A percentile compares a stretch with the other conserved stretches of the same genome.
Evolutionary conservation across 257 asterid species (phyloP).

Genomic region (Jaltomata sinuosa): DNA sequence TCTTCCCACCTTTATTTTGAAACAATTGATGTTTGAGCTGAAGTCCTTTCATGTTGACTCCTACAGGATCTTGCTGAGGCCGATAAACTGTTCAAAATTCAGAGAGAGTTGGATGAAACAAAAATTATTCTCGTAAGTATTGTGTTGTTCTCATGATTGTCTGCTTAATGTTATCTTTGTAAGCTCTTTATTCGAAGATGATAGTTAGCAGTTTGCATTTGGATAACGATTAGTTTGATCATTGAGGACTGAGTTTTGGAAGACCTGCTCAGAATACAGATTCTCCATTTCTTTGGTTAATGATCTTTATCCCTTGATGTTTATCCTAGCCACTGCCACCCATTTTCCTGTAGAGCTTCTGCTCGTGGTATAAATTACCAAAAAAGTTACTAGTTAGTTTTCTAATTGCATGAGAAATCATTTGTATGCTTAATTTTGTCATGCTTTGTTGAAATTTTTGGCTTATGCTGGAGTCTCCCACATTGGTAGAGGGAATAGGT

Average conservation of each 20-base stretch:
- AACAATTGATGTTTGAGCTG: background rate
- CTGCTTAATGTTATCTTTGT: background rate
- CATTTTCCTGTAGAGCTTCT: background rate
- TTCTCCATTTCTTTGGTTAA: background rate
- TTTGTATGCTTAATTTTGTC: background rate
- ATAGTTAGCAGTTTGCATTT: background rate
- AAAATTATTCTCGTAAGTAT: constrained; percentile 86
- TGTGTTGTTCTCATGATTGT: background rate
- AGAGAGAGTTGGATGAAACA: constrained; percentile 91
- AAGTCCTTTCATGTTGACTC: background rate
- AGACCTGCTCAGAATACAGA: background rate
- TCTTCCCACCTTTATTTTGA: background rate
- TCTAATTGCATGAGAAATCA: no score
- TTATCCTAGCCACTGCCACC: background rate
- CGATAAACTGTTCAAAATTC: constrained; percentile 84
- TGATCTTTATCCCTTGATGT: background rate
- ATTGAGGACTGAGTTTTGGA: background rate
- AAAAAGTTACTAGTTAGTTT: background rate
- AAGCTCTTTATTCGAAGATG: background rate
- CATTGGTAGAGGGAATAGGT: background rate
- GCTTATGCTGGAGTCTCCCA: background rate
- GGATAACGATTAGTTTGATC: background rate
- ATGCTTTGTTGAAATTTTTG: background rate
- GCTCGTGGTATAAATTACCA: background rate
- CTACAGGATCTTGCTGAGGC: constrained; percentile 94